Conservation (phyloP, 129 eudicot genomes). For the Flaveria ramosissima region DNA sequence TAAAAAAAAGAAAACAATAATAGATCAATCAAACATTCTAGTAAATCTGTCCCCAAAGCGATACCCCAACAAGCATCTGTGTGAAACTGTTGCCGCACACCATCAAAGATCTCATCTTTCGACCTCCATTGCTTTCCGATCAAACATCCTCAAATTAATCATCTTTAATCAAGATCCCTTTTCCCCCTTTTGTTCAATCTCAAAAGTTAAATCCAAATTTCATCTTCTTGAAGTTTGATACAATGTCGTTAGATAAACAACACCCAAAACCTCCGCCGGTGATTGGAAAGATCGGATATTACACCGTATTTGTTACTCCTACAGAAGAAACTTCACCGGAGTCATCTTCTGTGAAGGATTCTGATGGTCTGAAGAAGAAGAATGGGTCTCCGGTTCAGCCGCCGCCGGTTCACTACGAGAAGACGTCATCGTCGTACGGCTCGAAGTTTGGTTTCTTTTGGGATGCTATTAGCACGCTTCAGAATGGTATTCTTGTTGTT, state of each 20-base stretch:
- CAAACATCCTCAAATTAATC: conserved; percentile 28
- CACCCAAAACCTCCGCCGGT: conserved; percentile 58
- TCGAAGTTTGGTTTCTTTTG: conserved; percentile 72
- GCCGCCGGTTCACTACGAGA: conserved; percentile 50
- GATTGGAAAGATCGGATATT: conserved; percentile 93
- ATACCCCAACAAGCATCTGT: conserved; percentile 22
- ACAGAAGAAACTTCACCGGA: conserved; percentile 38
- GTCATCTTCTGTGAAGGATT: conserved; percentile 13
- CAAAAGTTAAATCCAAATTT: conserved; percentile 26
- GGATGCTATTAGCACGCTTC: conserved; percentile 75
- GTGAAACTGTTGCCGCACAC: conserved; percentile 35
- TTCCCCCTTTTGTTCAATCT: conserved; percentile 29
- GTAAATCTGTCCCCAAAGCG: conserved; percentile 22
- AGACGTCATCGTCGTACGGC: conserved; percentile 29
- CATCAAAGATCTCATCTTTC: not conserved
- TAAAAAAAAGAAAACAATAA: conserved; percentile 2
- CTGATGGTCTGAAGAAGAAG: conserved; percentile 33
- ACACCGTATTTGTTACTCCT: conserved; percentile 89
- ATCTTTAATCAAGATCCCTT: conserved; percentile 15
- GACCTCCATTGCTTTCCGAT: conserved; percentile 16
- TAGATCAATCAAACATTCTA: conserved; percentile 6
- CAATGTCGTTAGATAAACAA: conserved; percentile 56
- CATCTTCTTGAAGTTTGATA: not conserved
- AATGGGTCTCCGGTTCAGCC: conserved; percentile 42
- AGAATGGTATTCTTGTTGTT: conserved; percentile 53